Conservation (phyloP, 352 stramenopile genomes). For the Lagenidium giganteum region DNA sequence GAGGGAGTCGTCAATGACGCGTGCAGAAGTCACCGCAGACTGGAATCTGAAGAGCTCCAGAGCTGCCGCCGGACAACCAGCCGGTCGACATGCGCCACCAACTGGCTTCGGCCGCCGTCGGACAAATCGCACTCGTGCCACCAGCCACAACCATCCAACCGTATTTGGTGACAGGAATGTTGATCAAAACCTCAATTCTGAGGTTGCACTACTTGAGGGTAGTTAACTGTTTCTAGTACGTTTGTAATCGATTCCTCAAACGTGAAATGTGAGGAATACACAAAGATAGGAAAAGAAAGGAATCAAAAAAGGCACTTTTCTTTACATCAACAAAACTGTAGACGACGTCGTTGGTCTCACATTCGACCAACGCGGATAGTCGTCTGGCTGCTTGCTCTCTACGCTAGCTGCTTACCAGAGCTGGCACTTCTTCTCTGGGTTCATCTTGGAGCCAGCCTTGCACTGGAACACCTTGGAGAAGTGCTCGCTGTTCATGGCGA, state of each 20-base stretch:
- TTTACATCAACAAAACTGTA: too few relatives aligned
- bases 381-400: background rate
- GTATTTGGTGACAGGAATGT: too few relatives aligned
- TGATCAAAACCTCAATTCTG: too few relatives aligned
- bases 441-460: slow-evolving; percentile 10
- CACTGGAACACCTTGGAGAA: slow-evolving; percentile 16
- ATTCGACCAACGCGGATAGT: background rate
- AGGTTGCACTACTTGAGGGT: too few relatives aligned
- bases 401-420: slow-evolving; percentile 14
- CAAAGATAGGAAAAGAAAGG: too few relatives aligned
- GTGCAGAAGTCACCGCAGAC: too few relatives aligned
- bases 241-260: too few relatives aligned
- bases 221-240: too few relatives aligned
- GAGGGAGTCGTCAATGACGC: too few relatives aligned
- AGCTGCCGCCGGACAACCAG: background rate
- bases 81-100: background rate
- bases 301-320: too few relatives aligned
- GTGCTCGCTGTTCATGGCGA: slow-evolving; percentile 22
- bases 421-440: slow-evolving; percentile 19
- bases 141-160: slow-evolving; percentile 8
- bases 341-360: background rate
- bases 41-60: background rate
- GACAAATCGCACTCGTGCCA: slow-evolving; percentile 8
- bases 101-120: slow-evolving; percentile 11
- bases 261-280: too few relatives aligned